phyloP scores from a whole-genome alignment of 768 basidiomycete genomes.

The Cystobasidium ongulense region DNA sequence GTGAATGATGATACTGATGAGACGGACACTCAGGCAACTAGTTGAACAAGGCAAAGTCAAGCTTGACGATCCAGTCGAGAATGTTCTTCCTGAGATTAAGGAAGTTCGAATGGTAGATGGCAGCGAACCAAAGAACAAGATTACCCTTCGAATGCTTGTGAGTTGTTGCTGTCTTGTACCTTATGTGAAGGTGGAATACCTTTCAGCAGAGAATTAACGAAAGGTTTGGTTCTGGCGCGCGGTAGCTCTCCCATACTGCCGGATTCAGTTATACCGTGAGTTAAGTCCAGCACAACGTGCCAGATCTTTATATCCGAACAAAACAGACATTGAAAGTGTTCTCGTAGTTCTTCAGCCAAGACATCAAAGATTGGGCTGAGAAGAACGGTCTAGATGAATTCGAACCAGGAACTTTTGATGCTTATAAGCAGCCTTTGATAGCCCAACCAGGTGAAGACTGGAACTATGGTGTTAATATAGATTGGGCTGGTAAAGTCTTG shows the following conservation, averaged over 20 bases:
- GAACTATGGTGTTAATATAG: slow-evolving; percentile 27
- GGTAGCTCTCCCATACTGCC: slow-evolving; percentile 33
- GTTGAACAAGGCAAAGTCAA: slow-evolving; percentile 32
- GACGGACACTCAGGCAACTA: slow-evolving; percentile 13
- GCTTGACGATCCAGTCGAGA: slow-evolving; percentile 32
- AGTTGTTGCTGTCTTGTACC: background rate
- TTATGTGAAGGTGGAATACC: too few species aligned
- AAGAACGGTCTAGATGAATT: slow-evolving; percentile 9
- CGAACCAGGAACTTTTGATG: slow-evolving; percentile 1
- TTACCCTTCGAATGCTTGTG: slow-evolving; percentile 31
- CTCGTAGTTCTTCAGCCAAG: slow-evolving; percentile 23
- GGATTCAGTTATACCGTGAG: slow-evolving; percentile 31
- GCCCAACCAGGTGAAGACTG: slow-evolving; percentile 29
- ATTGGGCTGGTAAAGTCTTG: slow-evolving; percentile 26
- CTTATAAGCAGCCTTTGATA: slow-evolving; percentile 19
- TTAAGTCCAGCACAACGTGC: background rate
- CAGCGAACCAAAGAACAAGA: slow-evolving; percentile 29
- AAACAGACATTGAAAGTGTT: background rate
- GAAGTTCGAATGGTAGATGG: slow-evolving; percentile 21
- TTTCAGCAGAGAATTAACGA: too few species aligned
- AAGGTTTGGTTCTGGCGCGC: too few species aligned
- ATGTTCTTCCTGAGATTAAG: slow-evolving; percentile 21
- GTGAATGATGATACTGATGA: background rate
- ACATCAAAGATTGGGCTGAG: background rate
- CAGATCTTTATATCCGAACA: background rate